Evolutionary conservation across 108 stramenopile species (phyloP).

Genomic region (Stephanodiscus minutulus): DNA sequence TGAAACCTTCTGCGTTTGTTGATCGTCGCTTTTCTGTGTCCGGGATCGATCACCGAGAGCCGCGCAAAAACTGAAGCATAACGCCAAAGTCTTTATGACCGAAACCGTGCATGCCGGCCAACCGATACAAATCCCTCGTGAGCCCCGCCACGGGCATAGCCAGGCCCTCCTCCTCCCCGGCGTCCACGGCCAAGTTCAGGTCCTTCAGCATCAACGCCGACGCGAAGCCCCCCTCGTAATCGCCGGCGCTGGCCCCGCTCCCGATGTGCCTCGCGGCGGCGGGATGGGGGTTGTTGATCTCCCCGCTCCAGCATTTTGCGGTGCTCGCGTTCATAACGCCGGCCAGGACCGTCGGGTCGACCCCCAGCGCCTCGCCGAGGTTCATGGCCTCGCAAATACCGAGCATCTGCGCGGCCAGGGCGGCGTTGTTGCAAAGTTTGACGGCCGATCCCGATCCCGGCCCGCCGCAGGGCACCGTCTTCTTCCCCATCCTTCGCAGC

Average conservation of each 20-base stretch:
- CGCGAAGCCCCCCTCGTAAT: constrained; percentile 80
- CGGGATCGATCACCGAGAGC: constrained; percentile 7
- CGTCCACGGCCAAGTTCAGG: constrained; percentile 73
- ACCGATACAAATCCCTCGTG: constrained; percentile 65
- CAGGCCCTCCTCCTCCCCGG: constrained; percentile 57
- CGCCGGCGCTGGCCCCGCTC: constrained; percentile 65
- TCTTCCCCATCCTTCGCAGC: constrained; percentile 78
- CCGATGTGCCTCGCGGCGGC: constrained; percentile 59
- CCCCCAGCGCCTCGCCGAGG: constrained; percentile 86
- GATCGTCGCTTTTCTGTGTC: background rate
- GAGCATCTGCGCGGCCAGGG: constrained; percentile 91
- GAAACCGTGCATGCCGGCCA: constrained; percentile 53
- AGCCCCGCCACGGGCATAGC: constrained; percentile 64
- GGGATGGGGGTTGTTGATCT: constrained; percentile 94
- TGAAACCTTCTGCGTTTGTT: background rate
- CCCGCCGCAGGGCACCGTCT: constrained; percentile 76
- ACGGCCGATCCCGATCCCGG: constrained; percentile 82
- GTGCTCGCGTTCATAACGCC: constrained; percentile 91
- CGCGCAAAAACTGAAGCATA: constrained; percentile 63
- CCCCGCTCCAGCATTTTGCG: constrained; percentile 92
- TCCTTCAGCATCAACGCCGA: constrained; percentile 88
- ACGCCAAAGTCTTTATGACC: constrained; percentile 80
- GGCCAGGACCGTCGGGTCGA: constrained; percentile 85
- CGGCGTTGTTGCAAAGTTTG: constrained; percentile 95
- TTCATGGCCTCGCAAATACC: constrained; percentile 95